These are phyloP conservation scores for Carex parvula DNA, from an alignment of 176 grass and related monocot genomes.

Conservation along the genomic window DNA sequence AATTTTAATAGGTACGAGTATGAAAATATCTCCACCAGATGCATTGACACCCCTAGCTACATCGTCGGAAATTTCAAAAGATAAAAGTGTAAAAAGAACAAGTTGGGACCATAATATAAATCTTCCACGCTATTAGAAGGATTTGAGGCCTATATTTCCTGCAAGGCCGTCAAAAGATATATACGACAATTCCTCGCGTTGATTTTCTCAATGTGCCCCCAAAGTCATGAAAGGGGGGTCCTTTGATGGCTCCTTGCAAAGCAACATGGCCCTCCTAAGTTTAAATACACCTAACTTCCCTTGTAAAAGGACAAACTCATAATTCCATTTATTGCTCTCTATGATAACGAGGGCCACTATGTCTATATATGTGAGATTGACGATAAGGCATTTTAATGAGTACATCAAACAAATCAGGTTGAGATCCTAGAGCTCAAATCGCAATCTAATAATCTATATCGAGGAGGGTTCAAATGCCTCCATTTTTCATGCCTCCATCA, in stretches of 20 bases:
- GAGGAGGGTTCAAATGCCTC: no score
- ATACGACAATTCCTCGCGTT: neutral
- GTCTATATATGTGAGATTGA: neutral
- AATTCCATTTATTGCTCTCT: neutral
- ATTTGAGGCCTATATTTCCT: neutral
- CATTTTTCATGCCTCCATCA: no score
- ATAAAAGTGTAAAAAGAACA: neutral
- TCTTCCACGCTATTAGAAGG: neutral
- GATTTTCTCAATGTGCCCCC: neutral
- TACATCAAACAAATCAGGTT: no score
- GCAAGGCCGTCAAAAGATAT: neutral
- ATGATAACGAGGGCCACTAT: neutral
- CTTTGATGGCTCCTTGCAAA: neutral
- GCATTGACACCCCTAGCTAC: no score
- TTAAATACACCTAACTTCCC: neutral
- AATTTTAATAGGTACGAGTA: no score
- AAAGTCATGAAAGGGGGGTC: neutral
- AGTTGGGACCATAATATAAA: neutral
- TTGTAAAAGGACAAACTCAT: neutral
- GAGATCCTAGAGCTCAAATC: no score
- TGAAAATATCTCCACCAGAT: no score
- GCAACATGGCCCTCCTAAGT: neutral
- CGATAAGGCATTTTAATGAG: neutral
- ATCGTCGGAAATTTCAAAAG: neutral
- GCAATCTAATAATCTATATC: no score